Evolutionary conservation across 2,329 filamentous ascomycete species (phyloP).

Genomic region (Sordariomycetes sp.): DNA sequence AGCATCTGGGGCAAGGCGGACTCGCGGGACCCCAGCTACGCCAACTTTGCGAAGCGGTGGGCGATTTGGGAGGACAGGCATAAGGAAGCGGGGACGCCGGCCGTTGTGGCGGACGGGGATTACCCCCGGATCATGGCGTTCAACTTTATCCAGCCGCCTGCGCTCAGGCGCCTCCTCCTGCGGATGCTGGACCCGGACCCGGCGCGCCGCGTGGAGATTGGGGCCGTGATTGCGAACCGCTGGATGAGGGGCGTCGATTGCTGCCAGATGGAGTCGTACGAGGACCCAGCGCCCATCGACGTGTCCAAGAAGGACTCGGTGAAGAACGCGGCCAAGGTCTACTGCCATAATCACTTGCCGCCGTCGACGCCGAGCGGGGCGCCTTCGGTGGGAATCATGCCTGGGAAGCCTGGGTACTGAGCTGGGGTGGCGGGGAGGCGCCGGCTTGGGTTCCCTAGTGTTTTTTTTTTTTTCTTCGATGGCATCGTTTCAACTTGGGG

Average conservation of each 20-base stretch:
- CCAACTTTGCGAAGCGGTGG: constrained; percentile 54
- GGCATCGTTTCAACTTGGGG: neutral
- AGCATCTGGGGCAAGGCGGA: constrained; percentile 64
- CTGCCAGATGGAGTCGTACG: constrained; percentile 60
- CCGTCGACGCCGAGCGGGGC: constrained; percentile 18
- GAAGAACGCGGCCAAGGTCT: constrained; percentile 29
- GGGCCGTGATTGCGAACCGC: constrained; percentile 54
- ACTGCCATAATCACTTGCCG: constrained; percentile 45
- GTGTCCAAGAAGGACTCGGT: constrained; percentile 40
- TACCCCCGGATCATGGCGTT: constrained; percentile 54
- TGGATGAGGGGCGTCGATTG: constrained; percentile 67
- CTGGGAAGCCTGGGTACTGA: constrained; percentile 40
- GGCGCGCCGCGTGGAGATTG: constrained; percentile 52
- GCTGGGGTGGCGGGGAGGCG: neutral
- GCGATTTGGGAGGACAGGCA: constrained; percentile 50
- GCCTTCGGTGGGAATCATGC: constrained; percentile 41
- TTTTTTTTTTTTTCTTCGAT: neutral
- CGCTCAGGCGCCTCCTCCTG: constrained; percentile 57
- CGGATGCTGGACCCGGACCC: constrained; percentile 78
- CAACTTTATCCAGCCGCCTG: constrained; percentile 54
- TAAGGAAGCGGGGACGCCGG: constrained; percentile 12
- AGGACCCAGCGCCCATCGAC: constrained; percentile 46
- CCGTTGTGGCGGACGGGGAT: constrained; percentile 35
- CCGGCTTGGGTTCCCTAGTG: neutral
- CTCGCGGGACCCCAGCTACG: constrained; percentile 42